phyloP scores from a whole-genome alignment of 768 basidiomycete species.

The Saitozyma sp. region DNA sequence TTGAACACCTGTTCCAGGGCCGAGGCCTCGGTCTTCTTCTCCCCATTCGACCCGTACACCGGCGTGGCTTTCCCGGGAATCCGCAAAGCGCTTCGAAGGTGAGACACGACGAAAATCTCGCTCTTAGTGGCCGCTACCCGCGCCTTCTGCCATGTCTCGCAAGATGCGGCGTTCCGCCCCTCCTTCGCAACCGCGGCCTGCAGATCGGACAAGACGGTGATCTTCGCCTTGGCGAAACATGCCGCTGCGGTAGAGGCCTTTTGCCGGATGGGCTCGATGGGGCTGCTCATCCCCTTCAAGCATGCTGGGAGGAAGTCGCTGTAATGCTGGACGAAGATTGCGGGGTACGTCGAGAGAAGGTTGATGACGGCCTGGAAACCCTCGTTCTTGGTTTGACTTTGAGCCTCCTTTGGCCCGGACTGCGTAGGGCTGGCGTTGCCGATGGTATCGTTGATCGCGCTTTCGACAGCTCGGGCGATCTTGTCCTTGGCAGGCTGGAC shows the following conservation, averaged over 20 bases:
- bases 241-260: constrained; percentile 35
- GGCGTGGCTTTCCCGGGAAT: constrained; percentile 14
- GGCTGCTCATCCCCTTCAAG: constrained; percentile 23
- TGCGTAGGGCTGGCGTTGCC: constrained; percentile 15
- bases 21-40: constrained; percentile 36
- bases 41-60: constrained; percentile 25
- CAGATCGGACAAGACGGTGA: constrained; percentile 16
- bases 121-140: constrained; percentile 17
- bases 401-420: constrained; percentile 25
- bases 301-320: constrained; percentile 35
- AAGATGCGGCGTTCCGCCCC: constrained; percentile 9
- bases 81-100: constrained; percentile 23
- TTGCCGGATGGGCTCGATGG: constrained; percentile 21
- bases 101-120: constrained; percentile 26
- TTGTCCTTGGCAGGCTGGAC: constrained; percentile 42
- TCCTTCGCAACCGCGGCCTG: constrained; percentile 7
- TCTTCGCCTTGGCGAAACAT: constrained; percentile 37
- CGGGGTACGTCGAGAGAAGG: constrained; percentile 36
- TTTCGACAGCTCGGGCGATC: constrained; percentile 35
- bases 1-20: constrained; percentile 30
- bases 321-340: constrained; percentile 40
- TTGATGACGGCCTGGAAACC: constrained; percentile 39
- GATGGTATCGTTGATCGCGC: constrained; percentile 32
- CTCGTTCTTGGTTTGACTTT: constrained; percentile 34
- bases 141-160: constrained; percentile 22